Base-by-base conservation (phyloP, 495 filamentous ascomycete species). In the Paragyromitra xinjiangensis region DNA sequence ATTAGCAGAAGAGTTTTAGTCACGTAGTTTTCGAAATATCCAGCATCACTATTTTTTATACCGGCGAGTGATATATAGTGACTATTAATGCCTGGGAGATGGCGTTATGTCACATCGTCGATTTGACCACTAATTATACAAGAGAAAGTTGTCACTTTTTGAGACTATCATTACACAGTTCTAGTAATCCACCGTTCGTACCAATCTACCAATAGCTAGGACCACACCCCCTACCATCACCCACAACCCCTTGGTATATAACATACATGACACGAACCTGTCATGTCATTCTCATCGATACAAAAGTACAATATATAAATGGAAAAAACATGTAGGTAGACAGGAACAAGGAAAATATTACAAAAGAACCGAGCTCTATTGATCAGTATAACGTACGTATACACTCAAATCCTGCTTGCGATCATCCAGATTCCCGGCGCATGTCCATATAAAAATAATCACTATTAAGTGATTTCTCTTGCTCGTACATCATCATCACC, bases 41-140 rank as follows among this genome's bases (percentile, higher is more conserved):
- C 53, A 37, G n/a, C 19, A 16, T n/a, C 14, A 11, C 24, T 5
- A 16, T 48, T 48, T 11, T 12, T 16, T n/a, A 7, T 19, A 22
- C 44, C 44, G 42, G 24, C 65, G 65, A 68, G 48, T 68, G 50
- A 68, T 56, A 58, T 40, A 56, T 12, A 24, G 7, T 68, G 65
- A 56, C 12, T 37, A 19, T 16, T 37, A 24, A 6, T 4, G 16
- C 42, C 44, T 22, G 9, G 26, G 1, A 26, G 12, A 29, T 42
- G 11, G 9, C 62, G 12, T 50, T n/a, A 39, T 62, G 29, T 16
- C 58, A 3, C 14, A 6, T 12, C 16, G 40, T 39, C 29, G 14
- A 39, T 62, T 53, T 22, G 50, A 62, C 58, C 16, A 40, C 58
- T 39, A 39, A 62, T 7, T 39, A 62, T 37, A 62, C 50, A 62